phyloP scores from a whole-genome alignment of 1,284 basidiomycete species.

The Lignosus rhinocerotis region DNA sequence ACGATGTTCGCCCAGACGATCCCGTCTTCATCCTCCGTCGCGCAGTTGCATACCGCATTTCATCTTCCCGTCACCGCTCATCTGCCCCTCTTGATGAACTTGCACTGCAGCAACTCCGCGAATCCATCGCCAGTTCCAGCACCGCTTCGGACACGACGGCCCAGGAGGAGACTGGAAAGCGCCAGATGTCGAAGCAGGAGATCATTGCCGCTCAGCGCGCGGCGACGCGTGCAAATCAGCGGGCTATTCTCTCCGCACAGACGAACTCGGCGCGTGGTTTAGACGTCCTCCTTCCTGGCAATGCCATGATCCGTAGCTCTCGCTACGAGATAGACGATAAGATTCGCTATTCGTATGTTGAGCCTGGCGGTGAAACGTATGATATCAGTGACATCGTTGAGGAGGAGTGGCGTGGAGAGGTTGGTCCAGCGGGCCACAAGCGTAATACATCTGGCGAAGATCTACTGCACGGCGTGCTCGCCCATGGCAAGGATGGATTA shows the following conservation, averaged over 20 bases:
- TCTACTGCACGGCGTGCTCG: conserved; percentile 63
- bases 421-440: conserved; percentile 31
- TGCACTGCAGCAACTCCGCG: conserved; percentile 66
- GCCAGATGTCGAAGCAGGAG: conserved; percentile 73
- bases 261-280: conserved; percentile 83
- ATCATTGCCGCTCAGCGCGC: conserved; percentile 92
- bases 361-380: conserved; percentile 81
- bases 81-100: conserved; percentile 78
- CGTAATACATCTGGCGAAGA: conserved; percentile 48
- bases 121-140: conserved; percentile 55
- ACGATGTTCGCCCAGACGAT: conserved; percentile 81
- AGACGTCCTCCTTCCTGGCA: conserved; percentile 83
- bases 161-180: conserved; percentile 36
- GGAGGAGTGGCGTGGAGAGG: conserved; percentile 70
- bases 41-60: conserved; percentile 68
- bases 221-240: conserved; percentile 81
- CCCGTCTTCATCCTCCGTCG: conserved; percentile 88
- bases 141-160: conserved; percentile 42
- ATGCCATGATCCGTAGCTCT: conserved; percentile 83
- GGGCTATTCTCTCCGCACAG: conserved; percentile 82
- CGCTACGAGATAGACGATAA: conserved; percentile 67
- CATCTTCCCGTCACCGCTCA: conserved; percentile 62
- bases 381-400: conserved; percentile 94
- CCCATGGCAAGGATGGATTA: conserved; percentile 53
- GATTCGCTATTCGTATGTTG: conserved; percentile 91